Evolutionary conservation across 345 rosid species (phyloP).

Genomic region (Arabidopsis arenosa): DNA sequence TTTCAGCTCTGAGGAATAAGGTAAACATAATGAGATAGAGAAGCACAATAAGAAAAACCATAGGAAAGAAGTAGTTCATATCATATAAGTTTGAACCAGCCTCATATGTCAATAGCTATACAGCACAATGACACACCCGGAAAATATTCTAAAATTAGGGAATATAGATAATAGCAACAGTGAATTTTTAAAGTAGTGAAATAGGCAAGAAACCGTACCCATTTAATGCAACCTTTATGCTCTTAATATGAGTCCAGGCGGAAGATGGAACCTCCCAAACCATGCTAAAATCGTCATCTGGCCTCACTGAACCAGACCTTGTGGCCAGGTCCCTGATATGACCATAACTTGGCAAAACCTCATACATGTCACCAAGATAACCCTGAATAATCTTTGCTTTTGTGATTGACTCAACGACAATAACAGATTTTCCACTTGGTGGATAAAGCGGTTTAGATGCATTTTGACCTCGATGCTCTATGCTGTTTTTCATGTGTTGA

Average conservation of each 20-base stretch:
- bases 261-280: slow-evolving; percentile 98
- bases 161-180: slow-evolving; percentile 6
- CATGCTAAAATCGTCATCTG: slow-evolving; percentile 97
- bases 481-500: slow-evolving; percentile 48
- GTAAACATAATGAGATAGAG: slow-evolving; percentile 49
- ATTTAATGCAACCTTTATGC: slow-evolving; percentile 84
- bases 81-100: slow-evolving; percentile 35
- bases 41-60: slow-evolving; percentile 35
- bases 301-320: slow-evolving; percentile 96
- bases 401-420: slow-evolving; percentile 91
- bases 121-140: slow-evolving; percentile 16
- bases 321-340: slow-evolving; percentile 97
- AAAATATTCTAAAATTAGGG: slow-evolving; percentile 13
- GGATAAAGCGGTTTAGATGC: slow-evolving; percentile 71
- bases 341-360: slow-evolving; percentile 96
- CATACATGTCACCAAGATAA: slow-evolving; percentile 87
- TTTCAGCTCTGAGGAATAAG: slow-evolving; percentile 83
- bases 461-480: slow-evolving; percentile 51
- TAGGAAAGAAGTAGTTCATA: slow-evolving; percentile 24
- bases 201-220: slow-evolving; percentile 57
- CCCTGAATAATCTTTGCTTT: slow-evolving; percentile 96
- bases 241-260: slow-evolving; percentile 98
- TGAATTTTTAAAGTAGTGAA: slow-evolving; percentile 11
- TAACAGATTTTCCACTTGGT: slow-evolving; percentile 78
- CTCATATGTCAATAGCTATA: slow-evolving; percentile 32